Evolutionary conservation across 257 asterid species (phyloP).

Genomic region (Solanum chiquidenum): DNA sequence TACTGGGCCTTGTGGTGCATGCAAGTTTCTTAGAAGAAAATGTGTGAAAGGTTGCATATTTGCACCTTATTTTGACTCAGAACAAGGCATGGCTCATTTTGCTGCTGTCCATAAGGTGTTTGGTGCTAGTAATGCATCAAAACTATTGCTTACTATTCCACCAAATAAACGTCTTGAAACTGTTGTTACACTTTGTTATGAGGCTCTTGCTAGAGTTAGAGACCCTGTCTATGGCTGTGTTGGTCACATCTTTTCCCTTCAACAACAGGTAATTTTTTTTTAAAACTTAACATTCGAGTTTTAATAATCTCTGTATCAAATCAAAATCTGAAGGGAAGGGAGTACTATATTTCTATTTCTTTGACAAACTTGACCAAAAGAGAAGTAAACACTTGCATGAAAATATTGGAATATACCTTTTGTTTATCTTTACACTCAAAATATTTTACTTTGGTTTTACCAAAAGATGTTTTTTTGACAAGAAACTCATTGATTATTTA

Average conservation of each 20-base stretch:
- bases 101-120: slow-evolving; percentile 37
- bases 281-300: background rate
- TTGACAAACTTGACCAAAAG: background rate
- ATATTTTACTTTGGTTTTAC: background rate
- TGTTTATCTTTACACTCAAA: background rate
- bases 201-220: slow-evolving; percentile 28
- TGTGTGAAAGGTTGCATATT: slow-evolving; percentile 28
- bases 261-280: slow-evolving; percentile 14
- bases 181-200: slow-evolving; percentile 28
- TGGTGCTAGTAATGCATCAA: slow-evolving; percentile 37
- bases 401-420: background rate
- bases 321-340: background rate
- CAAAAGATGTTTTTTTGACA: background rate
- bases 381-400: background rate
- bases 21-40: slow-evolving; percentile 33
- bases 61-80: slow-evolving; percentile 32
- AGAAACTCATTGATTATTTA: background rate
- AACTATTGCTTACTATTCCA: slow-evolving; percentile 16
- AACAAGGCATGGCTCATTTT: slow-evolving; percentile 24
- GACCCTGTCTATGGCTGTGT: slow-evolving; percentile 39
- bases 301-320: background rate
- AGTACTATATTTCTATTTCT: background rate
- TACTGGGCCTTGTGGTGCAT: slow-evolving; percentile 33
- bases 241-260: slow-evolving; percentile 27
- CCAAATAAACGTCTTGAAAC: slow-evolving; percentile 24